Base-by-base conservation (phyloP, 441 rosid genomes). In the Biscutella auriculata region DNA sequence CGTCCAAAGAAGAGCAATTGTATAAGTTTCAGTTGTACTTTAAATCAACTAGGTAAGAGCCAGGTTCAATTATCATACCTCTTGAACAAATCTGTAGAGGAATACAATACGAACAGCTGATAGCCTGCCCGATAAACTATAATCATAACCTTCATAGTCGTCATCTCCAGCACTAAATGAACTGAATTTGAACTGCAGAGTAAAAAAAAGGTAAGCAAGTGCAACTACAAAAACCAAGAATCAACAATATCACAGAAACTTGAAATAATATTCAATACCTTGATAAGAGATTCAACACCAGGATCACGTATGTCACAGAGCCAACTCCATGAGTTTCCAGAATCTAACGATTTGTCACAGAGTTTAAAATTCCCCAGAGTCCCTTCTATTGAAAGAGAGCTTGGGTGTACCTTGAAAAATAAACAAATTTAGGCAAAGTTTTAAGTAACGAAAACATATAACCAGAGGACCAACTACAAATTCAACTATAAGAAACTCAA, bases 241-340 rank as follows among this genome's bases (percentile, higher is more conserved):
- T 19, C 40, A 23, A 55, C 29, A 57, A 47, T 43, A 48, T 60
- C 39, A 37, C 55, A 49, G 48, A 52, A 36, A 48, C 23, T 28
- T 13, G 41, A 47, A 48, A 67, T 26, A 12, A 16, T 51, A 45
- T 49, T 43, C 23, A 15, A 57, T 63, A 91, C 99, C 92, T 83
- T 88, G 67, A 95, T 91, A 60, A 95, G 90, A 58, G 99, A 95
- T 59, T 95, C 99, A 32, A 85, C 74, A 52, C 91, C 99, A 52
- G 95, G 97, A 76, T 88, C 87, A 51, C 99, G 98, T 71, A 95
- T 82, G 77, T 95, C 99, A 75, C 99, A 95, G 66, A 95, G 90
- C 98, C 98, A 95, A 65, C 87, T 76, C 95, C 96, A 91, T 60
- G 76, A 77, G 63, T 85, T 76, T 66, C 83, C 86, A 27, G 72